These are phyloP conservation scores for Tanozyma kutaoensis DNA, from an alignment of 805 yeast species.

Conservation along the genomic window DNA sequence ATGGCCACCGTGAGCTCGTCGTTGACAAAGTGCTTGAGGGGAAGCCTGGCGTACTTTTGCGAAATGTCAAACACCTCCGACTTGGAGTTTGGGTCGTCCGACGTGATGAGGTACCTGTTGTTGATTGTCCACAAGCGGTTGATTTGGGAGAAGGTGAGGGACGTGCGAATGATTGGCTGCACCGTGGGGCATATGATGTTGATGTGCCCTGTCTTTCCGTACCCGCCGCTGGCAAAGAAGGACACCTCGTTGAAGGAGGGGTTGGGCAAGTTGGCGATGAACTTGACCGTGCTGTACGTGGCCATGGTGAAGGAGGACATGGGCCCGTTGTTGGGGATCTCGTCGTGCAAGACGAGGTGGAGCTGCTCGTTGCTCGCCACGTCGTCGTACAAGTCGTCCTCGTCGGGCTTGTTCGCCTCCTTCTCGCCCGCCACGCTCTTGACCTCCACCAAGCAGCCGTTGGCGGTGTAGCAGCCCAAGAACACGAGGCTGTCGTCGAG, in stretches of 20 bases:
- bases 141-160: constrained; percentile 59
- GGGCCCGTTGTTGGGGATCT: constrained; percentile 59
- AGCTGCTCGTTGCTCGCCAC: constrained; percentile 1
- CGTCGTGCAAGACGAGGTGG: constrained; percentile 36
- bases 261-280: constrained; percentile 48
- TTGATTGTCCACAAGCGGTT: constrained; percentile 64
- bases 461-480: constrained; percentile 47
- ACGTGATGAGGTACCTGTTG: constrained; percentile 54
- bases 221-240: constrained; percentile 59
- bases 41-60: constrained; percentile 47
- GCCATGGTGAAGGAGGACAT: constrained; percentile 58
- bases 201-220: constrained; percentile 38
- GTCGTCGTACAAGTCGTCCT: constrained; percentile 23
- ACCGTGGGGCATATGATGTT: constrained; percentile 55
- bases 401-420: constrained; percentile 14
- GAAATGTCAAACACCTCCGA: constrained; percentile 58
- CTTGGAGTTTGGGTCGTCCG: constrained; percentile 49
- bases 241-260: constrained; percentile 58
- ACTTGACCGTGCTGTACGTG: constrained; percentile 36
- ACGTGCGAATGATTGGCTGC: constrained; percentile 53
- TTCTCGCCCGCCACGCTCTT: constrained; percentile 7
- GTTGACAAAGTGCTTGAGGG: constrained; percentile 48
- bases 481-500: constrained; percentile 36
- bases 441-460: constrained; percentile 38
- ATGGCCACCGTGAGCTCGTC: constrained; percentile 54